Evolutionary conservation across 2,329 filamentous ascomycete genomes (phyloP).

Genomic region (Helotiales sp.): DNA sequence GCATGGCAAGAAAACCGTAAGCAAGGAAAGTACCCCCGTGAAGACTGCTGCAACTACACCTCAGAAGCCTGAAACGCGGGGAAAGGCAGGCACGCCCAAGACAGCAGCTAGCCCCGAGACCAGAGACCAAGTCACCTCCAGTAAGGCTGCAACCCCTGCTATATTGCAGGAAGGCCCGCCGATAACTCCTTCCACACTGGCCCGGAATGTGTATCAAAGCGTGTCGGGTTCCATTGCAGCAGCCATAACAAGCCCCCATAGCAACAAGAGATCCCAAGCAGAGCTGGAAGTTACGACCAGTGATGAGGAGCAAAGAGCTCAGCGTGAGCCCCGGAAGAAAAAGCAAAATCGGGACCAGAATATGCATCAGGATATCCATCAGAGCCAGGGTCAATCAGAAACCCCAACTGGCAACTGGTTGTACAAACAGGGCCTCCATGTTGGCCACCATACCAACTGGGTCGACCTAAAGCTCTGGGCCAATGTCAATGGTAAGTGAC

Average conservation of each 20-base stretch:
- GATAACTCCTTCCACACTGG: too few species aligned
- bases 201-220: too few species aligned
- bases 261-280: neutral
- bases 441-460: neutral
- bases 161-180: too few species aligned
- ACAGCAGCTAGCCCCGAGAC: too few species aligned
- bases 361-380: too few species aligned
- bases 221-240: neutral
- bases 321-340: neutral
- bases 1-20: too few species aligned
- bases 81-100: neutral
- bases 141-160: too few species aligned
- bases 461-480: neutral
- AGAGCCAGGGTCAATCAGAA: too few species aligned
- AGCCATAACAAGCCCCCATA: neutral
- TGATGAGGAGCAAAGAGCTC: neutral
- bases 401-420: neutral
- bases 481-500: neutral
- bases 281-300: neutral
- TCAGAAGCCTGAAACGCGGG: too few species aligned
- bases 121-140: too few species aligned
- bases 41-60: too few species aligned
- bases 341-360: neutral
- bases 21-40: neutral
- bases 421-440: neutral